Conservation (phyloP, 2,329 filamentous ascomycete species). For the Cordyceps militaris region DNA sequence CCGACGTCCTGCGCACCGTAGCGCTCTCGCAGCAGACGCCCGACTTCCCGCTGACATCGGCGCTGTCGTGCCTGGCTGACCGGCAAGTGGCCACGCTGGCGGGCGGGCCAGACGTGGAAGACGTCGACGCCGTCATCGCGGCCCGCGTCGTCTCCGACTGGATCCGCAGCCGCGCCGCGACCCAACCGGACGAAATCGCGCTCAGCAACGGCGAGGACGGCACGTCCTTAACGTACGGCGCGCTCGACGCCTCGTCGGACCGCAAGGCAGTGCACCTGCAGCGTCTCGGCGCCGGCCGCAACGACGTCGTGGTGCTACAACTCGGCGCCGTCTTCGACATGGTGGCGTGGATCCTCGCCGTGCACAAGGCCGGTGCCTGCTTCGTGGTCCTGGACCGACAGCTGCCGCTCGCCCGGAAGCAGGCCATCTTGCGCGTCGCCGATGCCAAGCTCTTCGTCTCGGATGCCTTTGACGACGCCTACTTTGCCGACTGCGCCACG, state of each 20-base stretch:
- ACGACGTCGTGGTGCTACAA: neutral
- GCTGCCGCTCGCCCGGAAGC: neutral
- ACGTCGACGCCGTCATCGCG: neutral
- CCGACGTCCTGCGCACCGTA: neutral
- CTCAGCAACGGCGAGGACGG: neutral
- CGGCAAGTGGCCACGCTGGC: neutral
- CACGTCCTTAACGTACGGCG: neutral
- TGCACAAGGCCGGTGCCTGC: neutral
- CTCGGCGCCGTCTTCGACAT: neutral
- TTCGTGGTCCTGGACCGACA: neutral
- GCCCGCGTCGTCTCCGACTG: neutral
- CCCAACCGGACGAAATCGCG: neutral
- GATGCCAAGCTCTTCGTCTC: neutral
- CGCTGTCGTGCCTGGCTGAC: neutral
- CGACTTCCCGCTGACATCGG: neutral
- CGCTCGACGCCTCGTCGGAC: neutral
- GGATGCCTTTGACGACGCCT: neutral
- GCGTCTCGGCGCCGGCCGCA: neutral
- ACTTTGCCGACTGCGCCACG: neutral
- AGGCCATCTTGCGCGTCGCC: conserved; percentile 1
- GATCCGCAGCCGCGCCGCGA: neutral
- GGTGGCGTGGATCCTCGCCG: neutral
- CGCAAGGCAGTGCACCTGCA: neutral
- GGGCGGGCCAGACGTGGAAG: neutral
- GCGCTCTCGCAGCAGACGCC: neutral